Base-by-base conservation (phyloP, 2,329 filamentous ascomycete genomes). In the Venturia pyrina region DNA sequence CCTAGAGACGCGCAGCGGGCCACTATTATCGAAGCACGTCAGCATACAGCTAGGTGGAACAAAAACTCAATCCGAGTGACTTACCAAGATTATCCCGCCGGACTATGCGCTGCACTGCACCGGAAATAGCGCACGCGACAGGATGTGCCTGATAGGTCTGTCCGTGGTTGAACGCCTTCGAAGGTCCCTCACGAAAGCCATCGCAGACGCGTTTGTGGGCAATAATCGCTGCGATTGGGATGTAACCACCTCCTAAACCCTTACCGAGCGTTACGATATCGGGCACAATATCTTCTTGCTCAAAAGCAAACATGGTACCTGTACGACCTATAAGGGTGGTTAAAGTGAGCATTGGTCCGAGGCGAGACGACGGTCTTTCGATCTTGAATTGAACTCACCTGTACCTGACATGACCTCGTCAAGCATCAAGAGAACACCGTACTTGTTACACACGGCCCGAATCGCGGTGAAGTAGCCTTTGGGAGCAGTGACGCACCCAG, bases 351-450 rank as follows among this genome's bases (percentile, higher is more conserved):
- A 37, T 37, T 37, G 34, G 10, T 10, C 34, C 34, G 10, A 37
- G 34, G 10, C 34, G 10, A 37, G 34, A 37, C 34, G 10, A 37
- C 34, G 10, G 34, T 37, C 34, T 37, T 37, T 37, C 34, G 34
- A 37, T 10, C 34, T 37, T 37, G 34, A 10, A 5, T 37, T 37
- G 34, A 37, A 37, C 34, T 37, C 10, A 37, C 34, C 34, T 37
- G 34, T 10, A 1, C 87, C 87, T 61, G 84, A 87, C 88, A 92
- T 90, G 57, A 91, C 82, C 72, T 93, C 90, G 71, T 95, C 91
- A 0, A 93, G 76, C 59, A 93, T 87, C n/a, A 95, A 79, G 0
- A 95, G 81, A 0, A 87, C 85, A 0, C 88, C 89, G 71, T 93
- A 81, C 67, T 84, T 85, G 64, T 88, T 82, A 73, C 90, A 95